Evolutionary conservation across 1,284 basidiomycete species (phyloP), one percentile per base, ranked within the genome.

Genomic region (Inonotus hispidus): DNA sequence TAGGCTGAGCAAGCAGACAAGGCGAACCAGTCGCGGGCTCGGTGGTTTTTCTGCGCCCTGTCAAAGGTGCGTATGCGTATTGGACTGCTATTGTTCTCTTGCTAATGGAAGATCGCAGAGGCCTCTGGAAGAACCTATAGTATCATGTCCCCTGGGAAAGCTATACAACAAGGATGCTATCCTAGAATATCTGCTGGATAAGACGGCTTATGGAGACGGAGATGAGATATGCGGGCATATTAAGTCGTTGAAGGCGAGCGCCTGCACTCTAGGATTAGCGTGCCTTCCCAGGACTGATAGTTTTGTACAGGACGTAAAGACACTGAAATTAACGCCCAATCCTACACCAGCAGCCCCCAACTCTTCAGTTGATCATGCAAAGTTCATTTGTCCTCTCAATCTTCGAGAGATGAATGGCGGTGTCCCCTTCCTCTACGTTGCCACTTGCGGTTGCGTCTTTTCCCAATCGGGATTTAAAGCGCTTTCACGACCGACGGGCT

Each of bases 81-180:
- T 4, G 5, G 56, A 27, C 27, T 39, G 5, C 32, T 21, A 19
- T n/a, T 56, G 1, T 52, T 35, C 32, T 32, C 21, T 32, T 6
- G 1, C 32, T 52, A n/a, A 43, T 29, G 16, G 32, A 56, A 16
- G 23, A 39, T 14, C 63, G 13, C 68, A 95, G 92, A 82, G 83
- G 64, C 85, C 86, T n/a, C 78, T 97, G 1, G 82, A 87, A 67
- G 85, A 92, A 64, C 95, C 94, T 0, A 79, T 96, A 13, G 94
- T 96, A 0, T 87, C 93, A 0, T 95, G 93, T 74, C 86, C 87
- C 0, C 77, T 97, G 0, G 95, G 95, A 27, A 95, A 94, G 72
- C 78, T 97, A 1, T 97, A 96, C 71, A 98, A 97, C 75, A 96
- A 95, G 71, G 94, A 95, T 69, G 85, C 93, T 0, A 77, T 97